A percentile compares a stretch with the other conserved stretches of the same genome.
phyloP scores from a whole-genome alignment of 192 early-diverging fungal genomes.

The Chytriomyces hyalinus region DNA sequence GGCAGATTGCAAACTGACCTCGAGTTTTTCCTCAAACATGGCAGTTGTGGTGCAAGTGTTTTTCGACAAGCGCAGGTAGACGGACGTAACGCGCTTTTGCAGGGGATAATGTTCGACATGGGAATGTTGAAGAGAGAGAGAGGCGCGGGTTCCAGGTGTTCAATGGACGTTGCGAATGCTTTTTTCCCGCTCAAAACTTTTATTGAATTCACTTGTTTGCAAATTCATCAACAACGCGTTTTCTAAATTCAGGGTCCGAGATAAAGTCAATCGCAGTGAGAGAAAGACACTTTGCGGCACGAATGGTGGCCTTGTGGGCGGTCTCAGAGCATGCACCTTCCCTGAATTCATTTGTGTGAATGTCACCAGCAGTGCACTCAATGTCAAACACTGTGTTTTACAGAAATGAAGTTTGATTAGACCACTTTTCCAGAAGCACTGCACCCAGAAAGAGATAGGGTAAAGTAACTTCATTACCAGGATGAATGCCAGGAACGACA shows the following conservation, averaged over 20 bases:
- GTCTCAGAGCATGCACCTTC: constrained; percentile 57
- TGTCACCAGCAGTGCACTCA: constrained; percentile 58
- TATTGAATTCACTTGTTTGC: neutral
- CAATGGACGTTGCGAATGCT: neutral
- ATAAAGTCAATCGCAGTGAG: constrained; percentile 31
- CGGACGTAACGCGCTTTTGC: no score
- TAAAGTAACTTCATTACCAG: neutral
- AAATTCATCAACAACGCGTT: constrained; percentile 8
- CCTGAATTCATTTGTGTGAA: constrained; percentile 71
- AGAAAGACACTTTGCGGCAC: constrained; percentile 29
- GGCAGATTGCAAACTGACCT: neutral
- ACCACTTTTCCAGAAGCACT: neutral
- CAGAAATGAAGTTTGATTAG: constrained; percentile 15
- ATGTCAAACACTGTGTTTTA: constrained; percentile 54
- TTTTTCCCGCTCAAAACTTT: neutral
- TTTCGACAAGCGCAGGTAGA: no score
- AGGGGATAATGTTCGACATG: no score
- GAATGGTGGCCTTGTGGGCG: constrained; percentile 56
- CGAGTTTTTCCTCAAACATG: constrained; percentile 28
- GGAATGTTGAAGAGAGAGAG: no score
- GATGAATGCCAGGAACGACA: constrained; percentile 65
- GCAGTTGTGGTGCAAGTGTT: constrained; percentile 2
- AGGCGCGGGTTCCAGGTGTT: no score
- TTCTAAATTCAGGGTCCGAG: constrained; percentile 23
- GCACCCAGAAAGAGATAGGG: neutral